These are phyloP conservation scores for Excoecaria agallocha DNA, from an alignment of 345 rosid species.

Conservation along the genomic window DNA sequence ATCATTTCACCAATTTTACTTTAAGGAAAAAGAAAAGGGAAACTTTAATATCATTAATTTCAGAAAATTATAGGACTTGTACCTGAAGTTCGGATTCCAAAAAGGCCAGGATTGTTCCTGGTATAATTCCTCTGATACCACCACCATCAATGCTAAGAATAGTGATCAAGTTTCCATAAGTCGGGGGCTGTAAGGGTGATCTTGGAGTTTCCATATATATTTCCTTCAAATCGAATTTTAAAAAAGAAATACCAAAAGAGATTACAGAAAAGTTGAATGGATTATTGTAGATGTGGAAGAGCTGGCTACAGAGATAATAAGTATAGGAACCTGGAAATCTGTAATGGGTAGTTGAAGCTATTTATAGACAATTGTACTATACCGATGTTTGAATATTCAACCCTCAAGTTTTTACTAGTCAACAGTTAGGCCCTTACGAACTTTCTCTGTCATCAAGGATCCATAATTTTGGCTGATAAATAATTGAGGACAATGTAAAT, in stretches of 20 bases:
- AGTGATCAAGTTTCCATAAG: slow-evolving; percentile 49
- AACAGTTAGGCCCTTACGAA: background rate
- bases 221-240: too few relatives aligned
- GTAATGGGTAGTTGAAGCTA: background rate
- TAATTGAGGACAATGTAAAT: too few relatives aligned
- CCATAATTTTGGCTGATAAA: too few relatives aligned
- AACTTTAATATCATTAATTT: too few relatives aligned
- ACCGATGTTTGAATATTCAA: background rate
- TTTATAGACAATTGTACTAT: background rate
- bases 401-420: background rate
- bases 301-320: too few relatives aligned
- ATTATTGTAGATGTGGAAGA: too few relatives aligned
- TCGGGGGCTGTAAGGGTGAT: slow-evolving; percentile 57
- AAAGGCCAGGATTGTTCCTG: slow-evolving; percentile 53
- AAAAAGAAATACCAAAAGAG: too few relatives aligned
- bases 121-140: slow-evolving; percentile 73
- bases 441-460: background rate
- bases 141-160: slow-evolving; percentile 82
- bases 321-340: background rate
- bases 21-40: too few relatives aligned
- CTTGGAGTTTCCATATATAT: slow-evolving; percentile 33
- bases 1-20: background rate
- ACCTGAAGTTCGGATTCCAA: slow-evolving; percentile 78
- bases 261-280: background rate
- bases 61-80: background rate